phyloP scores from a whole-genome alignment of 768 basidiomycete species.

The Cystobasidiopsis lactophilus region DNA sequence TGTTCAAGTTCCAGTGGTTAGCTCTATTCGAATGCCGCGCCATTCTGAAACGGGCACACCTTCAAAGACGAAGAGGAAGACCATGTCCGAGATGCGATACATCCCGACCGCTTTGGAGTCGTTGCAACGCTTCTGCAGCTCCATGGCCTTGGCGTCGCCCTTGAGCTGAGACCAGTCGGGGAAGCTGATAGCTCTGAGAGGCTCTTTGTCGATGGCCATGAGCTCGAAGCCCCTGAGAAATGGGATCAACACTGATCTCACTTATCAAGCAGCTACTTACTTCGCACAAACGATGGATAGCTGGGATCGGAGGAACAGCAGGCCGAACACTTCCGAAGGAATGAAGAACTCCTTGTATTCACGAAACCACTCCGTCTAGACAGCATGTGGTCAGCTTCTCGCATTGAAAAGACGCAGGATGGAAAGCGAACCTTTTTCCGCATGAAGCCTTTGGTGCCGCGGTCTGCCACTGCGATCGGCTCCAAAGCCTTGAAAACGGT shows the following conservation, averaged over 20 bases:
- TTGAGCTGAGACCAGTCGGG: constrained; percentile 8
- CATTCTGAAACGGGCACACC: constrained; percentile 31
- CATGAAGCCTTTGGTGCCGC: constrained; percentile 53
- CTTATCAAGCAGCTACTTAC: constrained; percentile 41
- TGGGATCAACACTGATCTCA: constrained; percentile 59
- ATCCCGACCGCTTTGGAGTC: constrained; percentile 65
- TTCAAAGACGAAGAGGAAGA: constrained; percentile 73
- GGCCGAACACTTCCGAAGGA: constrained; percentile 45
- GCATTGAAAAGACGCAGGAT: neutral
- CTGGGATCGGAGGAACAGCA: constrained; percentile 61
- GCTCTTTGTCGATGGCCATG: constrained; percentile 58
- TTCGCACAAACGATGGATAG: constrained; percentile 75
- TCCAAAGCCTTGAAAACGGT: constrained; percentile 95
- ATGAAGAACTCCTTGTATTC: constrained; percentile 8
- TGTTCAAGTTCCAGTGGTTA: neutral
- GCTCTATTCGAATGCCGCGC: neutral
- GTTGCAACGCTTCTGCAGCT: constrained; percentile 58
- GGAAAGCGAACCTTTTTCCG: constrained; percentile 52
- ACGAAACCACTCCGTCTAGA: too few relatives aligned
- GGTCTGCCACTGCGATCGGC: constrained; percentile 57
- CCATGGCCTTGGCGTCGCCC: constrained; percentile 35
- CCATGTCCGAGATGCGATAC: constrained; percentile 66
- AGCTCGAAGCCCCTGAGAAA: constrained; percentile 13
- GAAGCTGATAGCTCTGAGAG: constrained; percentile 22
- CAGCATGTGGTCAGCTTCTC: neutral